Evolutionary conservation across 495 filamentous ascomycete species (phyloP), one percentile per base, ranked within the genome.

Genomic region (Aspergillus heteromorphus): DNA sequence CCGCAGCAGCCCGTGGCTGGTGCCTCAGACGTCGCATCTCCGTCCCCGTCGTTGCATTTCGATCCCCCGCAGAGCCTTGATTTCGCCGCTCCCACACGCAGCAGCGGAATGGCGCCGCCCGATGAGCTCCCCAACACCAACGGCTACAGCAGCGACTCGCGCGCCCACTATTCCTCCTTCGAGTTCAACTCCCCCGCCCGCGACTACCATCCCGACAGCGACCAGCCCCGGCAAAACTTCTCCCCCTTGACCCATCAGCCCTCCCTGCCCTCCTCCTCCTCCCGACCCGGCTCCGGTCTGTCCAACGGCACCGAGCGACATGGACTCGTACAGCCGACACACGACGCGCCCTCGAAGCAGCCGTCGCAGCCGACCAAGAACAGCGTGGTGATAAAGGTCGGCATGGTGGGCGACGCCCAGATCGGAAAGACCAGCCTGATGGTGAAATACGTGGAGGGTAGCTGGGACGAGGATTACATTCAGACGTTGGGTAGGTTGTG

Each of bases 391-490:
- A 97, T 98, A 74, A 98, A 98, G 71, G 93, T 98, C 42, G 93
- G 93, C 54, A 98, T 98, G 95, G 93, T 98, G 25, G 93, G 93
- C 49, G 93, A 98, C 77, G 93, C 93, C 52, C 93, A 98, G 69
- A 98, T 98, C 61, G 93, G 93, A 55, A 98, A 98, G 79, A 98
- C 93, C 4, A 96, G 91, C 60, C 68, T 98, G 66, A 98, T 98
- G 93, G 93, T 98, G 48, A 98, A 98, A 72, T 98, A 98, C 62
- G 93, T 98, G 34, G 93, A 98, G 73, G 93, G 93, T 20, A 95
- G 90, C 70, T 98, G 95, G 89, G 93, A 98, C 71, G 93, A 98
- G 73, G 93, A 98, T 72, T 98, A 98, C 71, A 98, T 98, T 63
- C 93, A 98, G 73, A 98, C 93, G 21, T 74, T 98, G 45, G 93